phyloP scores from a whole-genome alignment of 192 early-diverging fungal genomes.

The Gryganskiella cystojenkinii region DNA sequence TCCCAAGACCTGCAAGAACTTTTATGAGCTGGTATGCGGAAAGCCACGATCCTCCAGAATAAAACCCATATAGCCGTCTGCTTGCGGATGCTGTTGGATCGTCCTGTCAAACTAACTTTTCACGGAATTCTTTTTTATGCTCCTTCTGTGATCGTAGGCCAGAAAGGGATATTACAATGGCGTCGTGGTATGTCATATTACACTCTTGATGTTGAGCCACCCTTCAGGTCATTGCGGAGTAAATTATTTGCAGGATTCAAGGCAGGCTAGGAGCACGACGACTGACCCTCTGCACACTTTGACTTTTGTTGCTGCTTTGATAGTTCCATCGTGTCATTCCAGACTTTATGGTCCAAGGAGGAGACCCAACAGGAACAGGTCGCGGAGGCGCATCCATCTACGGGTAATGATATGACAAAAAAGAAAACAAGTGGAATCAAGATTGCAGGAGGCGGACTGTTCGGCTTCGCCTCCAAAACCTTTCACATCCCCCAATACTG shows the following conservation, averaged over 20 bases:
- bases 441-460: conserved; percentile 23
- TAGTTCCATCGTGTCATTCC: conserved; percentile 85
- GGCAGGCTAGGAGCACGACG: too few species aligned
- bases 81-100: too few species aligned
- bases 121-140: not conserved
- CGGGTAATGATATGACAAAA: conserved; percentile 70
- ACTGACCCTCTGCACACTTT: too few species aligned
- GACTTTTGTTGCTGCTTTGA: conserved; percentile 2
- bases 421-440: conserved; percentile 9
- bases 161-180: conserved; percentile 87
- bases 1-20: conserved; percentile 86
- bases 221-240: not conserved
- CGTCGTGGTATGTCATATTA: conserved; percentile 69
- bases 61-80: too few species aligned
- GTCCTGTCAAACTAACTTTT: too few species aligned
- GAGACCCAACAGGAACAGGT: conserved; percentile 96
- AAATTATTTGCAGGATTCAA: too few species aligned
- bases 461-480: not conserved
- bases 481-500: not conserved
- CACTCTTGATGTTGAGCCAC: too few species aligned
- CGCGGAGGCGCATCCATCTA: conserved; percentile 88
- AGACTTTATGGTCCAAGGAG: conserved; percentile 98
- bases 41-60: too few species aligned
- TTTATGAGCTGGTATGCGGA: conserved; percentile 72
- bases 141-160: conserved; percentile 57